Evolutionary conservation across 176 grass and related monocot genomes (phyloP).

Genomic region (Avena sativa): DNA sequence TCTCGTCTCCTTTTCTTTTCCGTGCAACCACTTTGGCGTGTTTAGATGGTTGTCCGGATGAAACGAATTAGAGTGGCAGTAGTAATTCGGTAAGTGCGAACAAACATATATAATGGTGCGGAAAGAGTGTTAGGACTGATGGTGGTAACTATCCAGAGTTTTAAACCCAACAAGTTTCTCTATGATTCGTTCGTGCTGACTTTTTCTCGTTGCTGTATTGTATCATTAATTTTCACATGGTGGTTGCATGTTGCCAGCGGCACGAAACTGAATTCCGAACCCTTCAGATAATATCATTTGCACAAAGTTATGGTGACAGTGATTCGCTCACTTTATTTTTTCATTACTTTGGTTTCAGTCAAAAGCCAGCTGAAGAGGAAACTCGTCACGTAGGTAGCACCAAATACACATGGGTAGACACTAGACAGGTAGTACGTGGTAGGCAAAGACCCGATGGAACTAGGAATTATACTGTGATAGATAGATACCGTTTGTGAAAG

Average conservation of each 20-base stretch:
- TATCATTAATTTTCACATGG: neutral
- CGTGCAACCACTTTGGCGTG: neutral
- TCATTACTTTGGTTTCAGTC: neutral
- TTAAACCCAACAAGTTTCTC: neutral
- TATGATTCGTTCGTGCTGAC: neutral
- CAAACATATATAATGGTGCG: neutral
- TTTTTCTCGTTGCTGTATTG: neutral
- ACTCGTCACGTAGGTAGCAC: neutral
- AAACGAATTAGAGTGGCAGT: neutral
- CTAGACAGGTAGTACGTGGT: no score
- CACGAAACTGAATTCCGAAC: neutral
- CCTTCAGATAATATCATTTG: neutral
- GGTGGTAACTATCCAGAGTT: neutral
- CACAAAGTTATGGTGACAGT: neutral
- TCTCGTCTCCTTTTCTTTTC: neutral
- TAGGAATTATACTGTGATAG: neutral
- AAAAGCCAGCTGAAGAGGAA: neutral
- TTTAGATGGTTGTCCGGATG: neutral
- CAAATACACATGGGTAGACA: neutral
- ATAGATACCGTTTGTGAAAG: constrained; percentile 6
- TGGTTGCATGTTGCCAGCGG: neutral
- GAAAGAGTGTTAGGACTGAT: neutral
- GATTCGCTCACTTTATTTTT: no score
- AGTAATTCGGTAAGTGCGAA: neutral
- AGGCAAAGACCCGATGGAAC: neutral